A percentile compares a stretch with the other conserved stretches of the same genome.
Conservation (phyloP, 768 basidiomycete species). For the Mycena epipterygia region DNA sequence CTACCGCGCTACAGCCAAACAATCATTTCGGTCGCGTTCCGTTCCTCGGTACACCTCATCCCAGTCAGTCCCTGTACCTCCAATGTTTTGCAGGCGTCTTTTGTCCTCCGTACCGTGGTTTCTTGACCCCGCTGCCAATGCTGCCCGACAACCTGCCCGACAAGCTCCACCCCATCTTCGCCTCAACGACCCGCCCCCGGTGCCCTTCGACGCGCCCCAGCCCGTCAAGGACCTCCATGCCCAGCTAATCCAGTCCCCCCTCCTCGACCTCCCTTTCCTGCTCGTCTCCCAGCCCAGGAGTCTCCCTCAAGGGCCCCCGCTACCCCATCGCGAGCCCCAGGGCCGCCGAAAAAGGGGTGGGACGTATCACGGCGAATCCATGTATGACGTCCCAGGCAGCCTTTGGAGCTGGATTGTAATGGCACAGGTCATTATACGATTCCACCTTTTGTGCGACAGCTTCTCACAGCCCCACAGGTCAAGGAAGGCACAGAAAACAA, state of each 20-base stretch:
- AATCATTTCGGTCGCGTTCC: too few relatives aligned
- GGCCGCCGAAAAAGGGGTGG: conserved; percentile 76
- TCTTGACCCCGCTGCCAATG: conserved; percentile 61
- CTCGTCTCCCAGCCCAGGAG: conserved; percentile 65
- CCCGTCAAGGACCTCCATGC: conserved; percentile 69
- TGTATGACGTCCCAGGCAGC: conserved; percentile 62
- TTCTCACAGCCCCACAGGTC: conserved; percentile 60
- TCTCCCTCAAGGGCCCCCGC: conserved; percentile 68
- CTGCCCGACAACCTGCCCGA: too few relatives aligned
- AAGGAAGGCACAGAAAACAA: conserved; percentile 88
- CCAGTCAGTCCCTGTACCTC: too few relatives aligned
- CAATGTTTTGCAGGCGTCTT: conserved; percentile 26
- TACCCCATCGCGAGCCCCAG: conserved; percentile 69
- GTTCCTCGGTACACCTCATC: too few relatives aligned
- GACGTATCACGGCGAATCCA: conserved; percentile 76
- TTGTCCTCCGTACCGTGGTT: conserved; percentile 71
- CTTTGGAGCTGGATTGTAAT: conserved; percentile 86
- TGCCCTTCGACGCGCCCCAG: conserved; percentile 68
- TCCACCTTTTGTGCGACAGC: background rate
- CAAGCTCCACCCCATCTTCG: conserved; percentile 46
- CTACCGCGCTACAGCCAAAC: too few relatives aligned
- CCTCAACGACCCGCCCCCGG: conserved; percentile 46
- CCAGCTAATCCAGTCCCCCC: conserved; percentile 71
- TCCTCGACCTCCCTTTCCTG: conserved; percentile 73
- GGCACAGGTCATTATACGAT: conserved; percentile 70